These are phyloP conservation scores for Kwoniella shandongensis DNA, from an alignment of 768 basidiomycete species.

Conservation along the genomic window DNA sequence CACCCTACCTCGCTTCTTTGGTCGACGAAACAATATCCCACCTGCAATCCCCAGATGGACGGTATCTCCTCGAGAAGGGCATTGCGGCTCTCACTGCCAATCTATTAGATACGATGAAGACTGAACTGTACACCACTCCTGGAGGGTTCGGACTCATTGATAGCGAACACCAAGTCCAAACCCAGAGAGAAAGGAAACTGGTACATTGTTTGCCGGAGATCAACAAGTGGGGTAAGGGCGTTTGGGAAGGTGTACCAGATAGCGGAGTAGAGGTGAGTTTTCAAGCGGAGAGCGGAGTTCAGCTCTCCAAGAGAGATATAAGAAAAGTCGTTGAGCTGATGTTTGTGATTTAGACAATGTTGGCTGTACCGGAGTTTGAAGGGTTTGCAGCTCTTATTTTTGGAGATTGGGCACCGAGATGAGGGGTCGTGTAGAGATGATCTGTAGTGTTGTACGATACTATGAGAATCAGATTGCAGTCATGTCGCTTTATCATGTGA, in stretches of 20 bases:
- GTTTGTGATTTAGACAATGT: slow-evolving; percentile 21
- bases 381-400: slow-evolving; percentile 49
- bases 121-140: slow-evolving; percentile 61
- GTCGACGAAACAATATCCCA: slow-evolving; percentile 68
- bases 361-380: slow-evolving; percentile 40
- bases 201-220: slow-evolving; percentile 79
- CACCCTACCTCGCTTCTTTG: slow-evolving; percentile 63
- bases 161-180: slow-evolving; percentile 31
- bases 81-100: slow-evolving; percentile 69
- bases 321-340: background rate
- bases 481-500: no score
- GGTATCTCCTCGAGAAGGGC: slow-evolving; percentile 67
- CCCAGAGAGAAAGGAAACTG: slow-evolving; percentile 59
- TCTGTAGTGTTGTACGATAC: no score
- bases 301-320: no score
- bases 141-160: no score
- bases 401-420: slow-evolving; percentile 47
- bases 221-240: slow-evolving; percentile 66
- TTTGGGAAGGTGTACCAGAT: slow-evolving; percentile 49
- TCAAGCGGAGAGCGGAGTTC: no score
- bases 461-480: no score
- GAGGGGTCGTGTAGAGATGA: background rate
- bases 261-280: slow-evolving; percentile 47
- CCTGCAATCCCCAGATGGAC: slow-evolving; percentile 69
- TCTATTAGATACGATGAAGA: slow-evolving; percentile 64